Base-by-base conservation (phyloP, 306 rosid species). In the Trifolium fragiferum region DNA sequence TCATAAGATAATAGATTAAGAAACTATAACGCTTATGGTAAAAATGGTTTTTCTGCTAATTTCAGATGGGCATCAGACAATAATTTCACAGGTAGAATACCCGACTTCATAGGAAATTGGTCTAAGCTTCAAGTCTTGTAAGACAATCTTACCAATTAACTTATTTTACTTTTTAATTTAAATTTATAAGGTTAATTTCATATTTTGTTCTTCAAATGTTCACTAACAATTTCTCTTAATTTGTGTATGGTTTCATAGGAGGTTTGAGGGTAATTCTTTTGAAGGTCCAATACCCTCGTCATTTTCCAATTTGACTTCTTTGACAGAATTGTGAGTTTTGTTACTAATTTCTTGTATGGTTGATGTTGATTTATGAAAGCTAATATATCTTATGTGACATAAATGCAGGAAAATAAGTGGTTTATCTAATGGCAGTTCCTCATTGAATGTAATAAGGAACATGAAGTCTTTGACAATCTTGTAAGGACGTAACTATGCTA, bases 221-320 rank as follows among this genome's bases (percentile, higher is more conserved):
- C 27, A 55, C 66, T 82, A 59, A 72, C 72, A 23, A 7, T 10
- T 64, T 67, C 63, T 23, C 27, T 23, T 23, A 23, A 63, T 37
- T 37, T 66, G 8, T 80, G 53, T 43, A 47, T 77, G 43, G 49
- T 67, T 61, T 72, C 23, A 20, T 30, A 93, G 98, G 96, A 87
- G 89, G 82, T 65, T 93, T 80, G 87, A 93, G 74, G 98, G 98
- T 12, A 93, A 93, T 85, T 85, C 92, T 63, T 90, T 93, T 20
- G 74, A 80, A 76, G 89, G 96, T 49, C 81, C 88, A 20, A 85
- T 90, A 83, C 96, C 98, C 33, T 64, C 83, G 0, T 72, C 93
- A 11, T 82, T 93, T 74, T 87, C 89, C 53, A 89, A 82, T 77
- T 81, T 93, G 87, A 87, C 88, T 71, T 85, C 93, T 78, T 57